Evolutionary conservation across 495 filamentous ascomycete species (phyloP), one percentile per base, ranked within the genome.

Genomic region (Neurospora sp.): DNA sequence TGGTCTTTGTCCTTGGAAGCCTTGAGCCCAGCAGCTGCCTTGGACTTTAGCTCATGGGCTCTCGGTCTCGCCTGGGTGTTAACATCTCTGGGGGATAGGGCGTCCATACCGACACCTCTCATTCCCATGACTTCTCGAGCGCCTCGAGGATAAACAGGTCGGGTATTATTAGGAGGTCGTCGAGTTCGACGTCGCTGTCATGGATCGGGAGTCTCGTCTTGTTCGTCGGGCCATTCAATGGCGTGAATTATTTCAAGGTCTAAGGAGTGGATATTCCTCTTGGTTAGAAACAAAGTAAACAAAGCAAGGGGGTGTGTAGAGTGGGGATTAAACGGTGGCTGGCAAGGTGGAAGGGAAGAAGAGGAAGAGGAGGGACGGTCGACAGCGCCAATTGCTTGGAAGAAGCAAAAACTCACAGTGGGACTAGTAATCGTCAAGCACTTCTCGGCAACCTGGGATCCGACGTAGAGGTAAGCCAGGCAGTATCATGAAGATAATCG

Each of bases 31-130:
- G 85, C 84, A 62, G 83, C 84, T 71, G 83, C 81, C 79, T 87
- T 88, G 45, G 86, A 81, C 79, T 91, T 90, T 71, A 85, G 78
- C 73, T 87, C 84, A 74, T 87, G 83, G 43, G 73, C 83, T 73
- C 78, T 81, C 43, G 82, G 79, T 39, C 78, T 75, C 74, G 79
- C 81, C 72, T 86, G 85, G 74, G 85, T 86, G 78, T 95, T 94
- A 19, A 86, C 88, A 78, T 92, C 90, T 72, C 90, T 85, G 19
- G 91, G 91, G 28, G 91, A 92, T 69, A 94, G 82, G 19, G 92
- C 90, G 79, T 92, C 91, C 87, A 92, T 90, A 54, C 83, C 81
- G 75, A 82, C 69, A 70, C 81, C 81, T 77, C 79, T 84, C n/a
- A 79, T 77, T 71, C 76, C 82, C 73, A 81, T 73, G 34, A 71